phyloP scores from a whole-genome alignment of 805 yeast species.

The Candida sphagnicola region DNA sequence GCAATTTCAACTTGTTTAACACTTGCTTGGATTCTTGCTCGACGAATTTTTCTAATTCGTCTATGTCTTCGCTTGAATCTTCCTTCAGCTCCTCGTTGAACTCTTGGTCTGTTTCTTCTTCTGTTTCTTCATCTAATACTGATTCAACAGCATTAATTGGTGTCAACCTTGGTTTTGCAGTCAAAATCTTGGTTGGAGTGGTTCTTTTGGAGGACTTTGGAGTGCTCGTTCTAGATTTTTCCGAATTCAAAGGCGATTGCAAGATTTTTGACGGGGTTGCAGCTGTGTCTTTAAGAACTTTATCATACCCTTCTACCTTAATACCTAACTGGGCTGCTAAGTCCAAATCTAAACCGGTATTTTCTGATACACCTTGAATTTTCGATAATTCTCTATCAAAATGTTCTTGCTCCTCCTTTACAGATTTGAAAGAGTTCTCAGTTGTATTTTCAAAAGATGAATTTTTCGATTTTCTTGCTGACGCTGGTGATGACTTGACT shows the following conservation, averaged over 20 bases:
- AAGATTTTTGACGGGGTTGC: neutral
- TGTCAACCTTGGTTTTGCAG: constrained; percentile 16
- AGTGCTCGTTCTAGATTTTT: constrained; percentile 1
- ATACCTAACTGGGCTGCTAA: constrained; percentile 35
- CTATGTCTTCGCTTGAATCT: constrained; percentile 8
- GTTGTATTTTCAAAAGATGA: neutral
- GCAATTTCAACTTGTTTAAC: constrained; percentile 3
- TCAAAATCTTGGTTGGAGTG: constrained; percentile 6
- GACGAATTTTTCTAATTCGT: constrained; percentile 10
- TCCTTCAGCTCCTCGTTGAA: constrained; percentile 13
- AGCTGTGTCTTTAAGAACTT: constrained; percentile 10
- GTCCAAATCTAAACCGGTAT: constrained; percentile 9
- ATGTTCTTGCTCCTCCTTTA: constrained; percentile 20
- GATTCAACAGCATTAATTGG: constrained; percentile 3
- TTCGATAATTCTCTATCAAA: constrained; percentile 19
- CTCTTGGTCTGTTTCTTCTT: constrained; percentile 6
- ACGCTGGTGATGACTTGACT: neutral
- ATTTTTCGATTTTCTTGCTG: neutral
- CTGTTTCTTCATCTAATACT: constrained; percentile 5
- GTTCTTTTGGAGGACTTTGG: constrained; percentile 1
- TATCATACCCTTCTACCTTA: constrained; percentile 15
- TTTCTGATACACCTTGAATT: constrained; percentile 9
- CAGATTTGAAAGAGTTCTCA: constrained; percentile 7
- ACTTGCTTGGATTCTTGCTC: constrained; percentile 10
- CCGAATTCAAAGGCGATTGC: constrained; percentile 3